Conservation (phyloP, 371 early-diverging fungal genomes). For the Nematocida sp. region DNA sequence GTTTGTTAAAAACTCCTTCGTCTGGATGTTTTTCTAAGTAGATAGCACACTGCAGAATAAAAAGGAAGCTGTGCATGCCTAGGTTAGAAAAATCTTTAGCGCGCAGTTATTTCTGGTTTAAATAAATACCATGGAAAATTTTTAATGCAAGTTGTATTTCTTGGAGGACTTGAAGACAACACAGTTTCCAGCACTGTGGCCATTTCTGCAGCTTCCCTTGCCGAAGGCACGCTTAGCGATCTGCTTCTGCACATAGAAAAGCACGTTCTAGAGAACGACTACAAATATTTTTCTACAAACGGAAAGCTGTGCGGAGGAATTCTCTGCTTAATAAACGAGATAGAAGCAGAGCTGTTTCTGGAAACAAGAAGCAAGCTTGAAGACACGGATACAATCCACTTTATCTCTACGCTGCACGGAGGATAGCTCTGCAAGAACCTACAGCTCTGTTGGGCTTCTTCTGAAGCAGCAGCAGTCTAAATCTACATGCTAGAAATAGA, state of each 20-base stretch:
- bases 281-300: slow-evolving; percentile 20
- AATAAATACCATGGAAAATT: neutral
- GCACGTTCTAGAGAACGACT: slow-evolving; percentile 13
- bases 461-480: no score
- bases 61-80: neutral
- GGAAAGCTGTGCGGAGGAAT: slow-evolving; percentile 46
- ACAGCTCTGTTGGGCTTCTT: no score
- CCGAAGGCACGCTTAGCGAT: neutral
- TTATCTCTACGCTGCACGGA: slow-evolving; percentile 46
- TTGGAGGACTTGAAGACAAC: slow-evolving; percentile 48
- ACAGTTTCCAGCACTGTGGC: slow-evolving; percentile 15
- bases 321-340: slow-evolving; percentile 33
- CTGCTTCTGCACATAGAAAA: slow-evolving; percentile 24
- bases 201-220: neutral
- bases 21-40: neutral
- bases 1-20: neutral
- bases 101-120: neutral
- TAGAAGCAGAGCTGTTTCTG: slow-evolving; percentile 31
- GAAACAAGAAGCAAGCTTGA: neutral
- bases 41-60: neutral
- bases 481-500: no score
- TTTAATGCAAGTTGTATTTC: slow-evolving; percentile 31
- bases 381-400: slow-evolving; percentile 34
- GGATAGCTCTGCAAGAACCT: slow-evolving; percentile 13
- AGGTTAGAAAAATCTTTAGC: neutral